Base-by-base conservation (phyloP, 768 basidiomycete genomes). In the Pisolithus tinctorius region DNA sequence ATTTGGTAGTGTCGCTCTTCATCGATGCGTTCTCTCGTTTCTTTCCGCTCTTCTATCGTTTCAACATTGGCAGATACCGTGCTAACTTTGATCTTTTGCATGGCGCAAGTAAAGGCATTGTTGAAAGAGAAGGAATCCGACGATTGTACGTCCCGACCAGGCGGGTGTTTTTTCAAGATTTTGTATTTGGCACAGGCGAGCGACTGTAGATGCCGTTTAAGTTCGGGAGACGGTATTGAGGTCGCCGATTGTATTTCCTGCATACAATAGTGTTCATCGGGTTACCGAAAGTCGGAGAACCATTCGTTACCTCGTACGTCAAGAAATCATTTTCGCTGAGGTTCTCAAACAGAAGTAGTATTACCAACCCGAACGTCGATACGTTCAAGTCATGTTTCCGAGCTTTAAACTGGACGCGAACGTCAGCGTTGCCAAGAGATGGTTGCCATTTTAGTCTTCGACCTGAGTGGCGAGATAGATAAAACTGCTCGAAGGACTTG, bases 181-280 rank as follows among this genome's bases (percentile, higher is more conserved):
- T 93, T 93, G 74, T 77, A 93, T 65, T 93, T 98, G 9, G 88
- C 93, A 63, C 95, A 97, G 0, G 96, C 94, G 23, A 99, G 77
- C 0, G 95, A 93, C 63, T 99, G 96, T 2, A 99, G 77, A 58
- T 93, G 88, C n/a, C 96, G 86, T 62, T 86, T 83, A 2, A 98
- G 76, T 51, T 98, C 94, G 0, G 55, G 54, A 17, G 92, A 83
- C 0, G 82, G 80, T 50, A 98, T 87, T 14, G 69, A 63, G 0
- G 93, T 93, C 4, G 85, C 78, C 8, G 77, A 65, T 66, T 83
- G 82, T 60, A 99, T 88, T 55, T 97, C 92, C 95, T 98, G 55
- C n/a, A 44, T 4, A 10, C 13, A 26, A 14, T 11, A 16, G 4
- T 30, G 4, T 17, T 26, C 3, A 36, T 42, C 23, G 51, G 17